phyloP scores from a whole-genome alignment of 2,329 filamentous ascomycete species.

The Hymenoscyphus infarciens region DNA sequence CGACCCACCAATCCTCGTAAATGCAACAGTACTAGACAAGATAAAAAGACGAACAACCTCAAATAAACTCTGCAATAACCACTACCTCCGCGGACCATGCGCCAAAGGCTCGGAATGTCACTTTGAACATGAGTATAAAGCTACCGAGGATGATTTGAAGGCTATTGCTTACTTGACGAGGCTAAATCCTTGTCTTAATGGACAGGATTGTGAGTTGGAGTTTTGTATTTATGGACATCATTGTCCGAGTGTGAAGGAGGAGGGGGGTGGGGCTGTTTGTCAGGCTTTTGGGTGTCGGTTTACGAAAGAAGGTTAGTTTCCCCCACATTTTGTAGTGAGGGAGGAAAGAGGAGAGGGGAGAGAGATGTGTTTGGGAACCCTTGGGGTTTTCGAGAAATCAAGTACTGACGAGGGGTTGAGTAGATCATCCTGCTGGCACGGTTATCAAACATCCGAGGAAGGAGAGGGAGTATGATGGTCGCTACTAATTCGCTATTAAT shows the following conservation, averaged over 20 bases:
- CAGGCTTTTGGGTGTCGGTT: slow-evolving; percentile 56
- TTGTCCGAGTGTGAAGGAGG: slow-evolving; percentile 20
- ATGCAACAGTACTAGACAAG: slow-evolving; percentile 45
- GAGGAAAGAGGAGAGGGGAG: too few species aligned
- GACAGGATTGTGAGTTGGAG: slow-evolving; percentile 54
- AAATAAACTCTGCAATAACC: slow-evolving; percentile 60
- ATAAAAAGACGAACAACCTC: slow-evolving; percentile 54
- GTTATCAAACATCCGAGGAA: slow-evolving; percentile 31
- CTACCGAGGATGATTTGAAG: slow-evolving; percentile 50
- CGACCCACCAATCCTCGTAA: slow-evolving; percentile 49
- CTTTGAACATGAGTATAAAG: slow-evolving; percentile 55
- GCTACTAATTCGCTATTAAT: not conserved
- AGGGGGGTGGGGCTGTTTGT: slow-evolving; percentile 43
- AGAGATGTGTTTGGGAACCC: too few species aligned
- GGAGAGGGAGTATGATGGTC: slow-evolving; percentile 22
- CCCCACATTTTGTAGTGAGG: too few species aligned
- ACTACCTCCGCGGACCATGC: slow-evolving; percentile 57
- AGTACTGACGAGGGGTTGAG: too few species aligned
- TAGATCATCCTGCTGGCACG: slow-evolving; percentile 54
- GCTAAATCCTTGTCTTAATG: slow-evolving; percentile 54
- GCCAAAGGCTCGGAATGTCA: slow-evolving; percentile 51
- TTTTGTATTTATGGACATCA: slow-evolving; percentile 63
- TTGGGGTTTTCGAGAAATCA: too few species aligned
- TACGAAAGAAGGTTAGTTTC: slow-evolving; percentile 33
- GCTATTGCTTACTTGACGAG: slow-evolving; percentile 55